phyloP scores from a whole-genome alignment of 495 filamentous ascomycete species.

The Opeltia flavorubescens region DNA sequence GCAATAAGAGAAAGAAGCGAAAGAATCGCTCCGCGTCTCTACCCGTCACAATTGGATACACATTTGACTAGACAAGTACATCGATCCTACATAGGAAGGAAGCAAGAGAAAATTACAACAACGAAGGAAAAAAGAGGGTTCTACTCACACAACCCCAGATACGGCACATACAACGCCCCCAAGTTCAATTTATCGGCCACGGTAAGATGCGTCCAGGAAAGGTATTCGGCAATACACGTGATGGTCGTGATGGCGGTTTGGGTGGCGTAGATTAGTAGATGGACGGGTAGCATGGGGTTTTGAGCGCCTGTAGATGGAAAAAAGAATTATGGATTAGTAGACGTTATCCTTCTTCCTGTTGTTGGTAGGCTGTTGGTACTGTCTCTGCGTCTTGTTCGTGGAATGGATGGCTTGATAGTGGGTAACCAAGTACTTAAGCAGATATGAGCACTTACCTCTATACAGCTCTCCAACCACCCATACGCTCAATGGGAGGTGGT shows the following conservation, averaged over 20 bases:
- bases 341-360: no score
- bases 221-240: conserved; percentile 49
- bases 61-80: not conserved
- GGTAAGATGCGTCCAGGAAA: conserved; percentile 44
- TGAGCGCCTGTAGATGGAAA: conserved; percentile 36
- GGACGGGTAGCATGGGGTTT: conserved; percentile 39
- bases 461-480: conserved; percentile 45
- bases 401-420: no score
- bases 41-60: no score
- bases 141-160: conserved; percentile 56
- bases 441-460: conserved; percentile 27
- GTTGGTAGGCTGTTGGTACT: no score
- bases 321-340: no score
- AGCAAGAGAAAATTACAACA: conserved; percentile 1
- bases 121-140: not conserved
- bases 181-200: conserved; percentile 39
- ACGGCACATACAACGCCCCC: conserved; percentile 54
- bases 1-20: no score
- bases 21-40: no score
- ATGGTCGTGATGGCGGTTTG: conserved; percentile 60
- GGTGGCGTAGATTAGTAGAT: conserved; percentile 53
- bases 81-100: not conserved
- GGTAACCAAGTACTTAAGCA: conserved; percentile 8
- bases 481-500: conserved; percentile 53
- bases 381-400: no score